Evolutionary conservation across 352 stramenopile species (phyloP).

Genomic region (Globisporangium carolinianum): DNA sequence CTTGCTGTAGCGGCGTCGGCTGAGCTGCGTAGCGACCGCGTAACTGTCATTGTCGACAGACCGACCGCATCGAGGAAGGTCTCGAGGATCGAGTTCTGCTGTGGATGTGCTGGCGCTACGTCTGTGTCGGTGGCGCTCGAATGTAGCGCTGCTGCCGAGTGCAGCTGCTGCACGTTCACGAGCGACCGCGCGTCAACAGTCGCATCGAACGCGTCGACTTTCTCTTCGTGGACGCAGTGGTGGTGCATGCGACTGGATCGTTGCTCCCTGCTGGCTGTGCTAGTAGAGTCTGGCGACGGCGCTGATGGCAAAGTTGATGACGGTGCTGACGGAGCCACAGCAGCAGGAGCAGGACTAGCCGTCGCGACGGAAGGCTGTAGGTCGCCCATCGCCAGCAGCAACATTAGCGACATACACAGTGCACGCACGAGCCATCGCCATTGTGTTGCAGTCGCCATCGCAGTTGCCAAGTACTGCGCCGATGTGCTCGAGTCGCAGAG

Average conservation of each 20-base stretch:
- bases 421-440: too few relatives aligned
- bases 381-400: too few relatives aligned
- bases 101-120: too few relatives aligned
- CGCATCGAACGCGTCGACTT: constrained; percentile 38
- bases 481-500: too few relatives aligned
- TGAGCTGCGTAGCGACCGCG: constrained; percentile 1
- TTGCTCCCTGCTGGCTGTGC: not conserved
- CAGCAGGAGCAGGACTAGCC: too few relatives aligned
- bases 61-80: constrained; percentile 39
- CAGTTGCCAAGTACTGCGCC: too few relatives aligned
- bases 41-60: constrained; percentile 10
- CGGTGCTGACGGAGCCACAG: too few relatives aligned
- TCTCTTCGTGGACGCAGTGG: constrained; percentile 71
- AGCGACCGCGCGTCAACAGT: constrained; percentile 35
- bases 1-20: constrained; percentile 9
- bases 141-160: not conserved
- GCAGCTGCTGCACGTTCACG: constrained; percentile 22
- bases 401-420: too few relatives aligned
- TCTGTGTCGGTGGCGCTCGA: not conserved
- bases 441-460: too few relatives aligned
- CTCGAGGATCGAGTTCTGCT: constrained; percentile 22
- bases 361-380: too few relatives aligned
- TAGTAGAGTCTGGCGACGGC: not conserved
- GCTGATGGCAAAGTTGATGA: not conserved
- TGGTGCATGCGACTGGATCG: not conserved